A percentile compares a stretch with the other conserved stretches of the same genome.
Conservation (phyloP, 2,329 filamentous ascomycete species). For the Shiraia bambusicola region DNA sequence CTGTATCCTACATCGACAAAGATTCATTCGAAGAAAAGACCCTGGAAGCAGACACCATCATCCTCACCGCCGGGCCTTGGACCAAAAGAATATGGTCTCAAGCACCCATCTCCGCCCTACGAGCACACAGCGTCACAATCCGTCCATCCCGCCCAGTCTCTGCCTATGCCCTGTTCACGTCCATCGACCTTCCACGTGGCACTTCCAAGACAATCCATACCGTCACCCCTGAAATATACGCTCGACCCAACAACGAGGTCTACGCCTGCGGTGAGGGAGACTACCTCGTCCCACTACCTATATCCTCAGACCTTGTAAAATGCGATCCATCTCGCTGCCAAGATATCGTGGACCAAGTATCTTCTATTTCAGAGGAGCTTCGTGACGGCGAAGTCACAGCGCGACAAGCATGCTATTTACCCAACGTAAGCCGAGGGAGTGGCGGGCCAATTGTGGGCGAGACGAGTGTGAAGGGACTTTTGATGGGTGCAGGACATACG, state of each 20-base stretch:
- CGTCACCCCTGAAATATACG: slow-evolving; percentile 90
- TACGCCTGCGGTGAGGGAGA: slow-evolving; percentile 96
- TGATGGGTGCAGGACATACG: slow-evolving; percentile 86
- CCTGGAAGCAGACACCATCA: slow-evolving; percentile 58
- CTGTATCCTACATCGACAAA: slow-evolving; percentile 64
- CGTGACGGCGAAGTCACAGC: slow-evolving; percentile 60
- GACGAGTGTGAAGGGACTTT: slow-evolving; percentile 71
- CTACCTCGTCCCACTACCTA: slow-evolving; percentile 69
- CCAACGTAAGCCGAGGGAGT: slow-evolving; percentile 61
- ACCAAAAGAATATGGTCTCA: slow-evolving; percentile 55
- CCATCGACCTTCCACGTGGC: slow-evolving; percentile 71
- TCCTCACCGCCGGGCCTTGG: slow-evolving; percentile 65
- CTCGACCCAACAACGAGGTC: slow-evolving; percentile 81
- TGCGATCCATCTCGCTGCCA: slow-evolving; percentile 77
- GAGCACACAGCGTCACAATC: slow-evolving; percentile 65
- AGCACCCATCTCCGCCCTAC: slow-evolving; percentile 61
- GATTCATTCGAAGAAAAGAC: slow-evolving; percentile 47
- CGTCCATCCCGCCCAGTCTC: slow-evolving; percentile 61
- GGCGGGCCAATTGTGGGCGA: slow-evolving; percentile 76
- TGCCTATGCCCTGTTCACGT: slow-evolving; percentile 81
- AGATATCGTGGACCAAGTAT: slow-evolving; percentile 79
- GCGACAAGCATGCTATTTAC: slow-evolving; percentile 91
- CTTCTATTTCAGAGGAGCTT: slow-evolving; percentile 55
- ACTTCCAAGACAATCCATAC: slow-evolving; percentile 43
- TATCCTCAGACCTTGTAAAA: slow-evolving; percentile 72